Evolutionary conservation across 176 grass and related monocot species (phyloP), one percentile per base, ranked within the genome.

Genomic region (Hordeum vulgare): DNA sequence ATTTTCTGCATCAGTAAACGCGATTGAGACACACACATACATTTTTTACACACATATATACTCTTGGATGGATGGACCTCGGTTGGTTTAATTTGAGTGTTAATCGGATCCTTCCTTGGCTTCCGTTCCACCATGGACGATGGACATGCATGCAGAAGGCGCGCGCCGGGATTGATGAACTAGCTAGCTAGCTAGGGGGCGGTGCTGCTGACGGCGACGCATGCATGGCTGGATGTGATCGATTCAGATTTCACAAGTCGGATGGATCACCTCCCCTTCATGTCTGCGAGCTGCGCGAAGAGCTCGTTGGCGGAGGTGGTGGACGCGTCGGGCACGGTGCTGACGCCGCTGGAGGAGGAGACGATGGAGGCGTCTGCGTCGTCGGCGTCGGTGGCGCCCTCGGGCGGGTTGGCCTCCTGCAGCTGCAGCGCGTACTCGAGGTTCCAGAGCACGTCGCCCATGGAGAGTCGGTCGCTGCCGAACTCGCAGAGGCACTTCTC

Each of bases 361-460:
- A 13, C 54, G 3, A 61, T 20, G 60, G 60, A 79, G 3, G n/a
- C 7, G 26, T 21, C 24, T 9, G 68, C 31, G 11, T 10, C 59
- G 35, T 58, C 58, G 4, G 25, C 24, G 15, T 31, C 36, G 27
- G 27, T 40, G 13, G 75, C 40, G 4, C 61, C 37, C 35, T 83
- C 88, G 0, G 95, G 90, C 24, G 92, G 89, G 72, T 93, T 93
- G 42, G 93, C 83, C 0, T 93, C 90, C 83, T 98, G 90, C 81
- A 98, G 66, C 84, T 98, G 96, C 31, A 98, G 90, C 44, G 93
- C 90, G 44, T 91, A 93, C 82, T 98, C 96, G 72, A 98, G 92
- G 93, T 98, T 98, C 96, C 96, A 98, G 1, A 98, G 85, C 71
- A 98, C 93, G 76, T 98, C 96, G 54, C 96, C 96, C 93, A 98